Evolutionary conservation across 768 basidiomycete genomes (phyloP).

Genomic region (Trametes meyenii): DNA sequence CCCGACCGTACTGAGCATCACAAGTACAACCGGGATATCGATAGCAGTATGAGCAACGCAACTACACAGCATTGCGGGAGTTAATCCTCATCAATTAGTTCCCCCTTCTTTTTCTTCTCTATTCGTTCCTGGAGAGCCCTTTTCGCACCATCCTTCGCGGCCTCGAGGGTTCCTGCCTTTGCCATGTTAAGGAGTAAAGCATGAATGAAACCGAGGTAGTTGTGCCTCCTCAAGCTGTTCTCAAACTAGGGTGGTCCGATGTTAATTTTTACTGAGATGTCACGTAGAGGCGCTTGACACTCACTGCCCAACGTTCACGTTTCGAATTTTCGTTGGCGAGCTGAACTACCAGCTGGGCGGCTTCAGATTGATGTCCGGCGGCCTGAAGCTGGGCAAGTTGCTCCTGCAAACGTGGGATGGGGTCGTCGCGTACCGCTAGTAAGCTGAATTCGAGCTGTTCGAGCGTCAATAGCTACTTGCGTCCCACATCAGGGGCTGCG

Average conservation of each 20-base stretch:
- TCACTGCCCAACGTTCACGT: conserved; percentile 80
- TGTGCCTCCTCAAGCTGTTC: conserved; percentile 84
- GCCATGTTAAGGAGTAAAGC: conserved; percentile 74
- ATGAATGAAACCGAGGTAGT: conserved; percentile 82
- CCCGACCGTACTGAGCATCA: background rate
- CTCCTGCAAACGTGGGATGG: conserved; percentile 66
- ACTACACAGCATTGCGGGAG: background rate
- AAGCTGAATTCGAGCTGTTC: conserved; percentile 88
- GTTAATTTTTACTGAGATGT: conserved; percentile 9
- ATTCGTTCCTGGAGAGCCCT: conserved; percentile 47
- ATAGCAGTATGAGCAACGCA: conserved; percentile 4
- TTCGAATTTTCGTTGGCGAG: conserved; percentile 72
- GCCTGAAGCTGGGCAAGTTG: conserved; percentile 54
- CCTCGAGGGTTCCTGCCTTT: conserved; percentile 62
- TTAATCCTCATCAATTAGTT: conserved; percentile 47
- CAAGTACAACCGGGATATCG: background rate
- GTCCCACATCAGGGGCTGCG: conserved; percentile 16
- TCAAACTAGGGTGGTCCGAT: conserved; percentile 60
- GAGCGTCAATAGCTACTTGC: background rate
- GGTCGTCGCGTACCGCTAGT: conserved; percentile 83
- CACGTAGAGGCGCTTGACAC: conserved; percentile 35
- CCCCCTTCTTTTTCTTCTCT: conserved; percentile 44
- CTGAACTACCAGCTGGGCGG: conserved; percentile 55
- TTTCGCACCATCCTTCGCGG: conserved; percentile 50
- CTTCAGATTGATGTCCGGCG: conserved; percentile 38